Conservation (phyloP, 139 green algal species). For the Eudorina sp. region DNA sequence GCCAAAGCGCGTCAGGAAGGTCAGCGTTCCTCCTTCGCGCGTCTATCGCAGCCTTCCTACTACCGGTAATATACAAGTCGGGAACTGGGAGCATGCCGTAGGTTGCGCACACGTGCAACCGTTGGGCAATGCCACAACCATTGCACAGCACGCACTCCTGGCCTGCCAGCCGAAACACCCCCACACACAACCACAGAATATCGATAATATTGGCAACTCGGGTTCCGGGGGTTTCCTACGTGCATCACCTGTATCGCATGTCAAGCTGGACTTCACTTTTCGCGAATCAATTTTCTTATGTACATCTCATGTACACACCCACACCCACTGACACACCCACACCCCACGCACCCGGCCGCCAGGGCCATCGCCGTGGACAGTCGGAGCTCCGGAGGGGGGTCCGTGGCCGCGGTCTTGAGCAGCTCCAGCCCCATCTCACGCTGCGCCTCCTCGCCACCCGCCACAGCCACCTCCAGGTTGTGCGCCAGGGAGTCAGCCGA, state of each 20-base stretch:
- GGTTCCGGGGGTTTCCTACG: too few species aligned
- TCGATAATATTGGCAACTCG: neutral
- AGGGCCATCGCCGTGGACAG: neutral
- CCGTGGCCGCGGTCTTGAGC: neutral
- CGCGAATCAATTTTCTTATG: neutral
- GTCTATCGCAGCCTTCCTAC: too few species aligned
- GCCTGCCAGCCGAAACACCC: too few species aligned
- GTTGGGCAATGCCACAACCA: too few species aligned
- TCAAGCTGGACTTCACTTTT: too few species aligned
- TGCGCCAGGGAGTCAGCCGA: slow-evolving; percentile 21
- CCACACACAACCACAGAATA: neutral
- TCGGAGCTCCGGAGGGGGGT: neutral
- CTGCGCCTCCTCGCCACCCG: slow-evolving; percentile 16
- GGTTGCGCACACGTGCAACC: too few species aligned
- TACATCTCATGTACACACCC: neutral
- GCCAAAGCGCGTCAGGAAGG: too few species aligned
- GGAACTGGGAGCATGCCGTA: too few species aligned
- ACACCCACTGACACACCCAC: neutral
- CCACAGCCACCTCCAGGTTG: slow-evolving; percentile 41
- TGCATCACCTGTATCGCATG: too few species aligned
- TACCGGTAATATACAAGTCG: too few species aligned
- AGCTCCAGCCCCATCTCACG: neutral
- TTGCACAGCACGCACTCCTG: too few species aligned
- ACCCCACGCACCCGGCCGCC: neutral
- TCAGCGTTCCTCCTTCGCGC: too few species aligned